Evolutionary conservation across 2,329 filamentous ascomycete genomes (phyloP), one percentile per base, ranked within the genome.

Genomic region (Trichoderma simmonsii): DNA sequence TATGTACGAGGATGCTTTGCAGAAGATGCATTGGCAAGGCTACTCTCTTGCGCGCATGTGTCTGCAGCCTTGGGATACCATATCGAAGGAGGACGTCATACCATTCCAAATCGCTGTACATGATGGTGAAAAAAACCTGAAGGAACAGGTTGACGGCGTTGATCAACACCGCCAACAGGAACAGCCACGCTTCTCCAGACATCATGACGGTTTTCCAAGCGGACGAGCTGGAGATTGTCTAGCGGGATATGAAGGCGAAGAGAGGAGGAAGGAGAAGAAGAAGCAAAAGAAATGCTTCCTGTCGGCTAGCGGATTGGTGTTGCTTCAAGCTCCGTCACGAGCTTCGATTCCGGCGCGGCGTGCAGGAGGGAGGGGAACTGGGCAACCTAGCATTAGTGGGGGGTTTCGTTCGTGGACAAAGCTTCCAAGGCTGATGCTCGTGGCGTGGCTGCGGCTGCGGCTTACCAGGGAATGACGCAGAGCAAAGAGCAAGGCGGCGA

Each of bases 21-120:
- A 43, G 70, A 72, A 73, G 59, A 74, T 71, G 75, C 74, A 63
- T 72, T 43, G 57, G 24, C 34, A 51, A 32, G 32, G 36, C 34
- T 32, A 4, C 43, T 57, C 18, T 6, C 34, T 32, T 59, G 63
- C 63, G 70, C 70, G 70, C 39, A 63, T 64, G 63, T 61, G 57
- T 2, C 39, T 12, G 57, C 56, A 34, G 21, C 8, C 30, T 6
- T n/a, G 70, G 30, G 26, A 24, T 14, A 54, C 11, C n/a, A 18
- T 11, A 54, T 18, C 26, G 56, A 56, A 71, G 28, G 70, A 48
- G 64, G 18, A 69, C 67, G 64, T 87, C 93, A 80, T 86, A 97
- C 95, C 96, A 99, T 92, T 99, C 96, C 80, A 99, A 86, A 88
- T 99, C 96, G 84, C 94, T 97, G 86, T 98, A 99, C 97, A 99